phyloP scores from a whole-genome alignment of 768 basidiomycete species.

The Podaxis sp. region DNA sequence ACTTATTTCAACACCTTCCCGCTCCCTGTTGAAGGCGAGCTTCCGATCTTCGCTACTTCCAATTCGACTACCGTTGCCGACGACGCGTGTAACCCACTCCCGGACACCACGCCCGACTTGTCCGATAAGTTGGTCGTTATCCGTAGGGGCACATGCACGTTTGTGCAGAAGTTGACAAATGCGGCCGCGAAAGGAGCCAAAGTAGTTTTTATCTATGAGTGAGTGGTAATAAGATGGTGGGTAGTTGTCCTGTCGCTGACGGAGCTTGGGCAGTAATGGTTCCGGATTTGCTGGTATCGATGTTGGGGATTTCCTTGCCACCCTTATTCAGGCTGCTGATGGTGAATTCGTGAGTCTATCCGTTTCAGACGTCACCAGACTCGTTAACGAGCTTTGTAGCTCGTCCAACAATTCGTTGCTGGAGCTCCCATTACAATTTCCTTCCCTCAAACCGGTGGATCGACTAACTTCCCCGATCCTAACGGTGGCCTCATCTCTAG shows the following conservation, averaged over 20 bases:
- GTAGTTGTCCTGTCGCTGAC: neutral
- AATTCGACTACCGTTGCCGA: constrained; percentile 48
- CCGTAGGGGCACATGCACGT: constrained; percentile 57
- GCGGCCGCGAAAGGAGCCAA: constrained; percentile 52
- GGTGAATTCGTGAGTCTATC: constrained; percentile 46
- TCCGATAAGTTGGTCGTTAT: constrained; percentile 52
- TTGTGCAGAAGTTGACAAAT: constrained; percentile 54
- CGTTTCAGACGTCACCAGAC: no score
- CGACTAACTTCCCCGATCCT: constrained; percentile 44
- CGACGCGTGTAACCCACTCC: constrained; percentile 60
- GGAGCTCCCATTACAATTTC: constrained; percentile 39
- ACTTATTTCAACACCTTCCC: constrained; percentile 53
- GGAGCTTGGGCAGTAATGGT: constrained; percentile 39
- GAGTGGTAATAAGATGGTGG: constrained; percentile 18
- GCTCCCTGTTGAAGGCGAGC: constrained; percentile 40
- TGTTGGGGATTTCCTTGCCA: constrained; percentile 45
- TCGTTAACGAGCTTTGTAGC: constrained; percentile 25
- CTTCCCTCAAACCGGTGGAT: constrained; percentile 46
- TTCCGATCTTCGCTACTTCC: constrained; percentile 60
- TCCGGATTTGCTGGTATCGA: constrained; percentile 40
- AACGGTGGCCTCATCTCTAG: constrained; percentile 54
- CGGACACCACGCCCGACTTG: constrained; percentile 52
- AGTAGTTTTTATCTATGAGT: constrained; percentile 55
- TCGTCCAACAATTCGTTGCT: constrained; percentile 48
- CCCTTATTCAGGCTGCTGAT: constrained; percentile 53